Percentiles rank a stretch among this genome's conserved stretches.
phyloP scores from a whole-genome alignment of 2,329 filamentous ascomycete genomes.

The Fusarium keratoplasticum region DNA sequence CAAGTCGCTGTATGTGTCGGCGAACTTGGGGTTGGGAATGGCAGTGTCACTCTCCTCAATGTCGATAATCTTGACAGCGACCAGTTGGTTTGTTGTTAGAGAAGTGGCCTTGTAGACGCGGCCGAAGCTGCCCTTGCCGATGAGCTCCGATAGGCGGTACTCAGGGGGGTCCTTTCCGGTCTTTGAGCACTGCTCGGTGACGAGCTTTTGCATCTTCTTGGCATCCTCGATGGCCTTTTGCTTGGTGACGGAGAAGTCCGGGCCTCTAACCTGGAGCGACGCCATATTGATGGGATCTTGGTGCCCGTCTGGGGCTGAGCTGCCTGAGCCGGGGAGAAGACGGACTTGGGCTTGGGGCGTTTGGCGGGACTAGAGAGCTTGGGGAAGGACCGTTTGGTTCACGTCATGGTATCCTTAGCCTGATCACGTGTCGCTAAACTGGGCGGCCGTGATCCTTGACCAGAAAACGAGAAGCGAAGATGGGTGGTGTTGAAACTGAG shows the following conservation, averaged over 20 bases:
- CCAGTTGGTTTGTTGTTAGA: conserved; percentile 62
- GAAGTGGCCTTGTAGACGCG: conserved; percentile 76
- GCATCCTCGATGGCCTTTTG: conserved; percentile 76
- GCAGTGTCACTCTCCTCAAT: conserved; percentile 77
- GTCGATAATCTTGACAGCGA: conserved; percentile 86
- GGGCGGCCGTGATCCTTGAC: conserved; percentile 9
- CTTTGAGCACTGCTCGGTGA: conserved; percentile 71
- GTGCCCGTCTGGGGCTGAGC: conserved; percentile 15
- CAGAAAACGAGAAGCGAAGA: background rate
- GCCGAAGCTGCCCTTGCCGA: conserved; percentile 80
- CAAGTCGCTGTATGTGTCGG: conserved; percentile 76
- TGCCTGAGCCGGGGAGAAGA: conserved; percentile 14
- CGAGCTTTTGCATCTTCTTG: conserved; percentile 73
- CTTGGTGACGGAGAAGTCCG: conserved; percentile 61
- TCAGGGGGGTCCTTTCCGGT: conserved; percentile 70
- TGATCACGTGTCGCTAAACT: conserved; percentile 4
- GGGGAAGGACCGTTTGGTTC: conserved; percentile 17
- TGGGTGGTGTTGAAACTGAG: conserved; percentile 27
- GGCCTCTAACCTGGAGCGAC: conserved; percentile 56
- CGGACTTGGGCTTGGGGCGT: background rate
- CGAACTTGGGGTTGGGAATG: conserved; percentile 71
- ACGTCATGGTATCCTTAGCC: conserved; percentile 33
- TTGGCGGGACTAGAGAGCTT: conserved; percentile 20
- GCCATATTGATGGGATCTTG: conserved; percentile 48
- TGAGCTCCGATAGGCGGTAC: conserved; percentile 77